Evolutionary conservation across 345 rosid genomes (phyloP), one percentile per base, ranked within the genome.

Genomic region (Passiflora organensis): DNA sequence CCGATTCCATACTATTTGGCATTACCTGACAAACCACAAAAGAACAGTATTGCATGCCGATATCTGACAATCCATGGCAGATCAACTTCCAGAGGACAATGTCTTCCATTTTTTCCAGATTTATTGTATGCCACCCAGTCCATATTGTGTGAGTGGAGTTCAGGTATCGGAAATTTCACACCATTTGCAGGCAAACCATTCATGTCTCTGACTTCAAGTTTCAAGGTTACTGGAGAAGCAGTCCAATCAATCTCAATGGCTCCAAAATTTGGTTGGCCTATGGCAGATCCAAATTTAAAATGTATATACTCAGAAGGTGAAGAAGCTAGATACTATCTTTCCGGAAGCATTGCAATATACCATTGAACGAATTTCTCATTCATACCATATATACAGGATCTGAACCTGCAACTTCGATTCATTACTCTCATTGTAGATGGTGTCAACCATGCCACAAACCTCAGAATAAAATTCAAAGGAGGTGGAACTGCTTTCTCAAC

Each of bases 351-450:
- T 14, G 6, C 2, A 39, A 1, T 22, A 24, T 20, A 12, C 38
- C 16, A 32, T 38, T 8, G 12, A 53, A 63, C 38, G 55, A 17
- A 48, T 28, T 28, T 8, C 1, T 28, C 3, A 28, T 8, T 8
- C 63, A 64, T 81, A 89, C 97, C 95, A 56, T 75, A 86, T 43
- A 83, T 80, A 73, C 97, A 89, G 19, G 97, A 84, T 48, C 53
- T 76, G 76, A 55, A 74, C 73, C 79, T 75, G 82, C 93, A 84
- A 53, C 67, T 69, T 38, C 17, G 61, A 62, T 60, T 65, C 73
- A 73, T 64, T 60, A 84, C 86, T 74, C 97, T 78, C 95, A 84
- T 84, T n/a, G 95, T 89, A 64, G 67, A 80, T 49, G 97, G 97
- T 6, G 83, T 80, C 53, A 70, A 79, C 89, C 93, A 80, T 24